phyloP scores from a whole-genome alignment of 495 filamentous ascomycete genomes.

The Aspergillus baeticus region DNA sequence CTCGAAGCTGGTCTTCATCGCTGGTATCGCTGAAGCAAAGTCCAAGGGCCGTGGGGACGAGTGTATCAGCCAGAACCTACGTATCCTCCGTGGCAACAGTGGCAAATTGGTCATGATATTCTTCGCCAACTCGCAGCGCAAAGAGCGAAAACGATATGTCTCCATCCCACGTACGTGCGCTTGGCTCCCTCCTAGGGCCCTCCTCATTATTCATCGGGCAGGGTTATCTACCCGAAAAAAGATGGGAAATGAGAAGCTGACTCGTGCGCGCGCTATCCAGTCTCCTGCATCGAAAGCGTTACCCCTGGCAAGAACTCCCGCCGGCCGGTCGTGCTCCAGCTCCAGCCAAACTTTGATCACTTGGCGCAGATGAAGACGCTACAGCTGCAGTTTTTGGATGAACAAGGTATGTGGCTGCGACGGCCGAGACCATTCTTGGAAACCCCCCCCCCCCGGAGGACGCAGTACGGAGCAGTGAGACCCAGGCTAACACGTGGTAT shows the following conservation, averaged over 20 bases:
- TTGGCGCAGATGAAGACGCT: constrained; percentile 42
- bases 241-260: constrained; percentile 2
- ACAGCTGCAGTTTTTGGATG: constrained; percentile 42
- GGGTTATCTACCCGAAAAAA: background rate
- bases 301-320: constrained; percentile 43
- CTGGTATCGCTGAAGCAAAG: constrained; percentile 46
- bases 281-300: constrained; percentile 41
- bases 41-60: constrained; percentile 50
- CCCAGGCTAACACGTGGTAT: background rate
- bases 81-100: constrained; percentile 38
- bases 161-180: constrained; percentile 39
- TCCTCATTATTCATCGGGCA: no score
- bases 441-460: no score
- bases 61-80: constrained; percentile 50
- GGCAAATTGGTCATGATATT: constrained; percentile 39
- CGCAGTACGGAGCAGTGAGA: no score
- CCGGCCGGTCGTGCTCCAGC: constrained; percentile 35
- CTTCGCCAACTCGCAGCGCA: constrained; percentile 47
- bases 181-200: background rate
- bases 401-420: constrained; percentile 34
- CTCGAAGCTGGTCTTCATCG: constrained; percentile 42
- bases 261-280: constrained; percentile 13
- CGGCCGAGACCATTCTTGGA: background rate
- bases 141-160: constrained; percentile 42
- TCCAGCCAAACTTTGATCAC: constrained; percentile 46